Evolutionary conservation across 1,139 yeast species (phyloP).

Genomic region (Suhomyces chickasaworum): DNA sequence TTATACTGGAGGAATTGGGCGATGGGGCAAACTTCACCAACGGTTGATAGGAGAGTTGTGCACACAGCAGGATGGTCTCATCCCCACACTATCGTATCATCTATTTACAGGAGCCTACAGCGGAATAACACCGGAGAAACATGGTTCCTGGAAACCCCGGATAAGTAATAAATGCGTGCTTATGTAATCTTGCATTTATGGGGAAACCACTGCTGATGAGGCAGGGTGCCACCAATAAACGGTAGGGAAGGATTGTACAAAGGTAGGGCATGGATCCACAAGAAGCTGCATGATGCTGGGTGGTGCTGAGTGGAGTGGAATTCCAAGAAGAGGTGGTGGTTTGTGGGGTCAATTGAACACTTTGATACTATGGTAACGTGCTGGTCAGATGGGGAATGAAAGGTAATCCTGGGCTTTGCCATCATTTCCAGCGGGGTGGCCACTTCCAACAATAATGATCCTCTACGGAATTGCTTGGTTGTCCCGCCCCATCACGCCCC

Average conservation of each 20-base stretch:
- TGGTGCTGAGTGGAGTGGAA: not conserved
- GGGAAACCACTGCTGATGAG: not conserved
- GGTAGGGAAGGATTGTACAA: not conserved
- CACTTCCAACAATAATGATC: no score
- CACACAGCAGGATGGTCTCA: no score
- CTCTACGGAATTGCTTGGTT: no score
- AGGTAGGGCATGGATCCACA: not conserved
- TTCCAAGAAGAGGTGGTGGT: no score
- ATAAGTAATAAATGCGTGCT: not conserved
- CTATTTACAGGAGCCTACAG: not conserved
- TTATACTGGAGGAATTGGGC: not conserved
- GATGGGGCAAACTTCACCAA: not conserved
- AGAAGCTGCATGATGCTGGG: not conserved
- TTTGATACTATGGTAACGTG: no score
- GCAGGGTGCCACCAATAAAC: not conserved
- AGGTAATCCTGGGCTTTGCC: no score
- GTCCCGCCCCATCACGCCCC: no score
- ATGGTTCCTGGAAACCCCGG: not conserved
- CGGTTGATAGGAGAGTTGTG: not conserved
- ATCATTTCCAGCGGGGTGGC: no score
- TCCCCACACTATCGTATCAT: not conserved
- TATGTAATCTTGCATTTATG: not conserved
- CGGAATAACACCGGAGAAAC: not conserved
- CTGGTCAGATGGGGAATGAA: no score
- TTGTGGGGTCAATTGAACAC: no score